Conservation (phyloP, 495 filamentous ascomycete species). For the Copromyces sp. region DNA sequence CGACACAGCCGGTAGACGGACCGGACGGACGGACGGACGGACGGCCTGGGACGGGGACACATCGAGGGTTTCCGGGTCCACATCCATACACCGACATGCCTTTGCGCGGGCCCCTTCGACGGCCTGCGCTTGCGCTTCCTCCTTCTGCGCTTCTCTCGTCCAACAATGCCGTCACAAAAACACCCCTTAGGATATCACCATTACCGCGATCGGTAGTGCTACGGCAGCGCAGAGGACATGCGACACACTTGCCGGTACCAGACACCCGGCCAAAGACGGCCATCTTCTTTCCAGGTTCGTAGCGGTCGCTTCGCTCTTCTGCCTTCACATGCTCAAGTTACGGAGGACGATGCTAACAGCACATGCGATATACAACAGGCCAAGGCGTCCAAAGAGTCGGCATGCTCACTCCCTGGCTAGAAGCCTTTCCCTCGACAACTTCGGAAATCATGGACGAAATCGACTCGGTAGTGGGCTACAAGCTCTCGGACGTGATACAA, state of each 20-base stretch:
- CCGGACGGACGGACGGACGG: background rate
- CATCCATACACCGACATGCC: background rate
- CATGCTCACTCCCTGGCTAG: slow-evolving; percentile 78
- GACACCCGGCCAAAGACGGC: slow-evolving; percentile 52
- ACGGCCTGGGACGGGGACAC: background rate
- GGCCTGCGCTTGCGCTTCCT: background rate
- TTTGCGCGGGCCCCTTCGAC: background rate
- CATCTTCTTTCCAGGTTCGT: slow-evolving; percentile 74
- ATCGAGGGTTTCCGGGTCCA: background rate
- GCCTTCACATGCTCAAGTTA: background rate
- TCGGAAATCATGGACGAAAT: slow-evolving; percentile 68
- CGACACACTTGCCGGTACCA: slow-evolving; percentile 1
- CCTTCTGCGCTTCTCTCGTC: background rate
- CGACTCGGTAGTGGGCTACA: slow-evolving; percentile 59
- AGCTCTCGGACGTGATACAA: slow-evolving; percentile 67
- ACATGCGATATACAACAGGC: slow-evolving; percentile 46
- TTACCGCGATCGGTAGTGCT: background rate
- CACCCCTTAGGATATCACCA: background rate
- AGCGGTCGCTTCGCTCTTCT: background rate
- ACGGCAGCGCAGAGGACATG: background rate
- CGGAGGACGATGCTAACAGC: background rate
- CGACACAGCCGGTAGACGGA: background rate
- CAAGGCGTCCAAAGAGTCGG: slow-evolving; percentile 92
- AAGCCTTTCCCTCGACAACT: slow-evolving; percentile 69
- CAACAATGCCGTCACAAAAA: background rate